Evolutionary conservation across 78 protist genomes (phyloP).

Genomic region (Speleostelium caveatum): DNA sequence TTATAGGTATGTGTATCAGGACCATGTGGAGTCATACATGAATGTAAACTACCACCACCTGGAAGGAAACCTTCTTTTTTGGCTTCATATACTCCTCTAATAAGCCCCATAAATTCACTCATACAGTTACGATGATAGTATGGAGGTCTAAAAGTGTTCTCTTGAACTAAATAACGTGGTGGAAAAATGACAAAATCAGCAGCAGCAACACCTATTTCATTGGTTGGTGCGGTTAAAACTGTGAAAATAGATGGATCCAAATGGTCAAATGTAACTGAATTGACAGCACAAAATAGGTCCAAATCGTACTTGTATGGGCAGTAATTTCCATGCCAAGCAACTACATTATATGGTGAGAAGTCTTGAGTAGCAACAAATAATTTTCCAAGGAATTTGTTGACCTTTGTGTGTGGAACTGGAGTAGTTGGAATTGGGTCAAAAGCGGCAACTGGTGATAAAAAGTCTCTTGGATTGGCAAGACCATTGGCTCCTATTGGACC

Average conservation of each 20-base stretch:
- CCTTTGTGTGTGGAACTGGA: conserved; percentile 18
- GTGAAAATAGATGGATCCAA: conserved; percentile 98
- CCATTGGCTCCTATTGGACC: conserved; percentile 99
- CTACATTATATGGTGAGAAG: conserved; percentile 93
- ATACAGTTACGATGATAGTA: conserved; percentile 96
- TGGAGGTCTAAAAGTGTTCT: conserved; percentile 96
- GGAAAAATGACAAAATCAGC: conserved; percentile 97
- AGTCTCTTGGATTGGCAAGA: conserved; percentile 97
- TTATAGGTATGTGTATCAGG: conserved; percentile 90
- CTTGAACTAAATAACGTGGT: conserved; percentile 95
- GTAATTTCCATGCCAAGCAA: conserved; percentile 98
- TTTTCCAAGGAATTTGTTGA: conserved; percentile 89
- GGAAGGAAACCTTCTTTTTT: conserved; percentile 90
- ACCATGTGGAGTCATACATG: conserved; percentile 95
- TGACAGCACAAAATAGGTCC: conserved; percentile 86
- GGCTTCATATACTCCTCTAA: conserved; percentile 95
- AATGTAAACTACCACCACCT: conserved; percentile 88
- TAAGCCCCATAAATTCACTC: conserved; percentile 97
- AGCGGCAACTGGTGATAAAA: conserved; percentile 91
- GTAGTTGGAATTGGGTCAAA: conserved; percentile 77
- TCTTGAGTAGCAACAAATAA: conserved; percentile 69
- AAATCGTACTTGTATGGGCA: conserved; percentile 96
- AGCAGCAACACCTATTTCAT: conserved; percentile 93
- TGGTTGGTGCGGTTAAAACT: conserved; percentile 93
- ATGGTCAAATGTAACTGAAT: conserved; percentile 96